phyloP scores from a whole-genome alignment of 768 basidiomycete genomes.

The Leccinum boreale region DNA sequence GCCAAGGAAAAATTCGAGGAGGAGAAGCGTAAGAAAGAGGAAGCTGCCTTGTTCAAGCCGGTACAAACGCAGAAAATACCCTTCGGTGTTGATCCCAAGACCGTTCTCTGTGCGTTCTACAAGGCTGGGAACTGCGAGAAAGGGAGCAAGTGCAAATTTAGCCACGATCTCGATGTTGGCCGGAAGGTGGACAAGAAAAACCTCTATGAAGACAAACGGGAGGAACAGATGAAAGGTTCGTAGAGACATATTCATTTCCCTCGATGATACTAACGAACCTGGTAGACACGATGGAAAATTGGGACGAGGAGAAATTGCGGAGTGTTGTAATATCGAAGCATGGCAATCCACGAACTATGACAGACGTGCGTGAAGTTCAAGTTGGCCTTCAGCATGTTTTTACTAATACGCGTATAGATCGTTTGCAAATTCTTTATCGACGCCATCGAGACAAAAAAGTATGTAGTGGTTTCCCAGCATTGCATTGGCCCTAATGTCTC shows the following conservation, averaged over 20 bases:
- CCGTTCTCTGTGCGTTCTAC: constrained; percentile 86
- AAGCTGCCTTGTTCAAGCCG: constrained; percentile 78
- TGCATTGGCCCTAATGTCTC: neutral
- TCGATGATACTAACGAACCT: neutral
- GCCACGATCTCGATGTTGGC: constrained; percentile 85
- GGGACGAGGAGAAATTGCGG: constrained; percentile 93
- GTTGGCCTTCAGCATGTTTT: neutral
- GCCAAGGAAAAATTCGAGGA: constrained; percentile 76
- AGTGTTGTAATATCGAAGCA: constrained; percentile 84
- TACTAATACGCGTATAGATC: constrained; percentile 51
- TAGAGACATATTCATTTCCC: constrained; percentile 3
- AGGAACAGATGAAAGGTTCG: constrained; percentile 74
- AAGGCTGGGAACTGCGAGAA: constrained; percentile 94
- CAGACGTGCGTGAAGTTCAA: constrained; percentile 58
- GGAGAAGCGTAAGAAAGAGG: constrained; percentile 82
- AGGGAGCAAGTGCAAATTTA: constrained; percentile 95
- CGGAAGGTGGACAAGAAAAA: constrained; percentile 95
- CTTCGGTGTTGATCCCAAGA: constrained; percentile 96
- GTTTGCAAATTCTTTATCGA: constrained; percentile 98
- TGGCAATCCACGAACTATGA: constrained; percentile 89
- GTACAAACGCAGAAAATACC: constrained; percentile 84
- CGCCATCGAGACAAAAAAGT: constrained; percentile 91
- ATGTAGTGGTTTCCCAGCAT: constrained; percentile 7
- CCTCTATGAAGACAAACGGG: constrained; percentile 84
- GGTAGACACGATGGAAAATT: constrained; percentile 93